Base-by-base conservation (phyloP, 2,329 filamentous ascomycete genomes). In the Bisporella sp. region DNA sequence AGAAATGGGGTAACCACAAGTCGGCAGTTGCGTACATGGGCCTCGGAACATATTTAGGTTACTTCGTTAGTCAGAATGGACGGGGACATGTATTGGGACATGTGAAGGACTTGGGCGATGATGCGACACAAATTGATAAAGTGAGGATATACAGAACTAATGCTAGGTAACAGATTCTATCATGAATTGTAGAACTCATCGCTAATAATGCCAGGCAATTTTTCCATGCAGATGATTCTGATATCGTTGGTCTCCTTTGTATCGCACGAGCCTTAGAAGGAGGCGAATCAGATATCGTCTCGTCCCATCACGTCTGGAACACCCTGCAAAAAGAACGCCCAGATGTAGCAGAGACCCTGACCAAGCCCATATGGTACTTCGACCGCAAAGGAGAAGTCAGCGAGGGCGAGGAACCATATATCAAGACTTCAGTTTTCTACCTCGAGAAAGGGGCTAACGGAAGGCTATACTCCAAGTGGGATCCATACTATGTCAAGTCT, bases 111-210 rank as follows among this genome's bases (percentile, higher is more conserved):
- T 77, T 93, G 4, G 87, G 88, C 43, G 89, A 57, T 21, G 54
- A 59, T 47, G 46, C 59, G 31, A 58, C 41, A 28, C 53, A 90
- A 70, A 95, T 89, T 61, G 86, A 95, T 71, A 85, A 84, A 60
- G 89, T 95, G 54, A 84, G 90, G 60, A 95, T 95, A 69, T 95
- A 95, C 73, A 80, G 90, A 56, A 96, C 90, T 2, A 88, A 89
- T 56, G 89, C 89, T 47, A 75, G 82, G 65, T 75, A 65, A 48
- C 63, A 56, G 35, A 35, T 41, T 28, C 45, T 40, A 35, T 41
- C 3, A 5, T 29, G 6, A 6, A 11, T 29, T 7, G 9, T 13
- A 29, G 6, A 9, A 9, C 43, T 33, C 13, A 39, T 42, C 11
- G 46, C 57, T 52, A 21, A 46, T 41, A 28, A 2, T 28, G 11